Evolutionary conservation across 2,329 filamentous ascomycete genomes (phyloP).

Genomic region (Alternaria dauci): DNA sequence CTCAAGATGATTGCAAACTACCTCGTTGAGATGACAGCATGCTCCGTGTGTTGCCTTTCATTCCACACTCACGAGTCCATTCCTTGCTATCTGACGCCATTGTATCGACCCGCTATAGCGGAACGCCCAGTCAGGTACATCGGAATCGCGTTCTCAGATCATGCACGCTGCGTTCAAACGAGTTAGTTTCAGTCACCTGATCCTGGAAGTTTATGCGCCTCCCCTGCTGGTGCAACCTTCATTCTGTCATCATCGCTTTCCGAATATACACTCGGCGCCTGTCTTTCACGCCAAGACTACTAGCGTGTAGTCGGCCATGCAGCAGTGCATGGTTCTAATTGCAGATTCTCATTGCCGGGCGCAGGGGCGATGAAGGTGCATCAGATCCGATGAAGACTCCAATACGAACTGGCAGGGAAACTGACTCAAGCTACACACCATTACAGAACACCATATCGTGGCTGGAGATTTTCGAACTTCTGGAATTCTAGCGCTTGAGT

Average conservation of each 20-base stretch:
- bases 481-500: neutral
- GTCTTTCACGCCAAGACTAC: constrained; percentile 1
- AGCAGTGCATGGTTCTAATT: neutral
- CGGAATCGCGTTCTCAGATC: constrained; percentile 17
- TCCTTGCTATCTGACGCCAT: constrained; percentile 4
- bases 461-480: neutral
- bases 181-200: constrained; percentile 12
- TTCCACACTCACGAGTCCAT: neutral
- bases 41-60: neutral
- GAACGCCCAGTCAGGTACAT: constrained; percentile 20
- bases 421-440: constrained; percentile 16
- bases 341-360: neutral
- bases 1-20: neutral
- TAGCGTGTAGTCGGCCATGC: constrained; percentile 19
- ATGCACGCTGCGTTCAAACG: constrained; percentile 8
- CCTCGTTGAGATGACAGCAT: neutral
- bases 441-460: constrained; percentile 4
- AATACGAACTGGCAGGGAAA: constrained; percentile 6
- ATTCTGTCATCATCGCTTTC: constrained; percentile 14
- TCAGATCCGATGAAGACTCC: constrained; percentile 7
- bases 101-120: constrained; percentile 6
- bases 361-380: constrained; percentile 4
- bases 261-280: neutral
- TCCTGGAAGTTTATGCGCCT: constrained; percentile 10
- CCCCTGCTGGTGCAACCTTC: constrained; percentile 8